A percentile compares a stretch with the other conserved stretches of the same genome.
These are phyloP conservation scores for Phytophthora syringae DNA, from an alignment of 352 stramenopile species.

Conservation along the genomic window DNA sequence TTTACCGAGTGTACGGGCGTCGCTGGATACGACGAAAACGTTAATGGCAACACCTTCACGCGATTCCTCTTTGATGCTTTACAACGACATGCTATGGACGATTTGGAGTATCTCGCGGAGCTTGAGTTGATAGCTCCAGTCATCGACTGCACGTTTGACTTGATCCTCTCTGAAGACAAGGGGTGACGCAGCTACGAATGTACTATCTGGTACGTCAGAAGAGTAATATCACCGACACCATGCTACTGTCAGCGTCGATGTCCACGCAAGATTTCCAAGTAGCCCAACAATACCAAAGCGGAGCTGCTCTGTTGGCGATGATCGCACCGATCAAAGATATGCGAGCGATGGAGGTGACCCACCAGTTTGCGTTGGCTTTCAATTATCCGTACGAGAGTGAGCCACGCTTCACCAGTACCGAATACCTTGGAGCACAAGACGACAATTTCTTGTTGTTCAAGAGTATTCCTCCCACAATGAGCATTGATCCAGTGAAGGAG, in stretches of 20 bases:
- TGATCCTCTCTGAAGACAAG: slow-evolving; percentile 17
- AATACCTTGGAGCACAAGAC: slow-evolving; percentile 11
- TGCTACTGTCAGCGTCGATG: slow-evolving; percentile 25
- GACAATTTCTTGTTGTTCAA: slow-evolving; percentile 32
- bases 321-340: slow-evolving; percentile 39
- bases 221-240: slow-evolving; percentile 17
- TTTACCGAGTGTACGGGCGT: slow-evolving; percentile 18
- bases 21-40: slow-evolving; percentile 7
- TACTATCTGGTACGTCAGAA: slow-evolving; percentile 33
- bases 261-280: slow-evolving; percentile 38
- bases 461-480: slow-evolving; percentile 3
- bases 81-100: slow-evolving; percentile 21
- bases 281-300: slow-evolving; percentile 22
- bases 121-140: slow-evolving; percentile 30
- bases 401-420: slow-evolving; percentile 11
- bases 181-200: slow-evolving; percentile 24
- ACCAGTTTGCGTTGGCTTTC: slow-evolving; percentile 29
- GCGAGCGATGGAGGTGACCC: slow-evolving; percentile 8
- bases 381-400: slow-evolving; percentile 36
- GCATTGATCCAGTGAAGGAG: slow-evolving; percentile 19
- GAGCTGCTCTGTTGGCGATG: slow-evolving; percentile 15
- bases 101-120: slow-evolving; percentile 32
- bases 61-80: slow-evolving; percentile 31
- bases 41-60: slow-evolving; percentile 38
- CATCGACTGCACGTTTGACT: slow-evolving; percentile 29